Base-by-base conservation (phyloP, 345 rosid species). In the Jatropha curcas region DNA sequence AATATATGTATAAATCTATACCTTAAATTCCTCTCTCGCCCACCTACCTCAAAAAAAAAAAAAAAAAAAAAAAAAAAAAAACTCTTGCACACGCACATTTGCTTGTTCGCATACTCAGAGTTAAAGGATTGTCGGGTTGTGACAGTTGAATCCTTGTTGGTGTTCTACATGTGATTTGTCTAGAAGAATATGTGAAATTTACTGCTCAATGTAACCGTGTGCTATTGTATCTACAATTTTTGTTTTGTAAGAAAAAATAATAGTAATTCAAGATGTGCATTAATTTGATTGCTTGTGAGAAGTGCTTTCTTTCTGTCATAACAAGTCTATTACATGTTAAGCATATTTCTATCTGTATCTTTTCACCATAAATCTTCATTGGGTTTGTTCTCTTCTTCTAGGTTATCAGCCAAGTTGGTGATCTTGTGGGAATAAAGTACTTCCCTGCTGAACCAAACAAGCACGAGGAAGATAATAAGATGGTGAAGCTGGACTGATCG, bases 321-420 rank as follows among this genome's bases (percentile, higher is more conserved):
- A n/a, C n/a, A n/a, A n/a, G n/a, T n/a, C 5, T 16, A 24, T 17
- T 20, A 24, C 7, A 16, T 65, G 17, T 7, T 34, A 65, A 9
- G n/a, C 52, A 3, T 39, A 9, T 16, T 65, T 25, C 9, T 45
- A 27, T 46, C 52, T 45, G 24, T 7, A 28, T 27, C 4, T 43
- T 8, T 10, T 27, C 28, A 20, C 69, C 9, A 46, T 45, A 27
- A 28, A 43, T 4, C 31, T 34, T 65, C 17, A 14, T 43, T 64
- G 52, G 22, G 5, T 22, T 27, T 12, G 17, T 37, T 25, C 27
- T 51, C 3, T 53, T 41, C 39, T 62, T 31, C 71, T 85, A 92
- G 98, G 97, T 89, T 53, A 84, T 92, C 71, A 86, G 92, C 78
- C 72, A 62, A 68, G 98, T 86, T 55, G 98, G 98, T 68, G 98